Percentiles rank a stretch among this genome's conserved stretches.
Conservation (phyloP, 768 basidiomycete genomes). For the Phanerodontia chrysosporium region DNA sequence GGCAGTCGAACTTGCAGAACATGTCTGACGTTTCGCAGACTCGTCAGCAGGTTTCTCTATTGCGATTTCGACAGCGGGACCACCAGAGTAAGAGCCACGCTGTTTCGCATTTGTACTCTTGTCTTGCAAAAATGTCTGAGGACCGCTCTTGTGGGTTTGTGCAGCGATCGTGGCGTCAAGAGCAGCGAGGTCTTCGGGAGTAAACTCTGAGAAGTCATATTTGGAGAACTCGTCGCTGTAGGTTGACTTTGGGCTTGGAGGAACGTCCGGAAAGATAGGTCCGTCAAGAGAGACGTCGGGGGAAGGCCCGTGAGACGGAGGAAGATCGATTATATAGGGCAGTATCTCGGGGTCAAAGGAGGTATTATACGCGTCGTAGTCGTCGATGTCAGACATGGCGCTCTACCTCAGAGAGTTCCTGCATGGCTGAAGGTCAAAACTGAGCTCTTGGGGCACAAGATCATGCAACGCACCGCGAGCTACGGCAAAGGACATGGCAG, state of each 20-base stretch:
- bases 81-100: constrained; percentile 9
- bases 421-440: background rate
- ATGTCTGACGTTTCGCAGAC: background rate
- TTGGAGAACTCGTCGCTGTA: constrained; percentile 39
- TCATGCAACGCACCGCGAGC: background rate
- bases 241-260: constrained; percentile 4
- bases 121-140: background rate
- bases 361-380: constrained; percentile 21
- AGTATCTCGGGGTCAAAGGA: constrained; percentile 15
- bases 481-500: background rate
- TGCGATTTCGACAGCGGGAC: constrained; percentile 21
- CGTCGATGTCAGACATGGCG: constrained; percentile 18
- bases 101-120: background rate
- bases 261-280: background rate
- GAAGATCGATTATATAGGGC: constrained; percentile 15
- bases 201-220: constrained; percentile 53
- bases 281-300: background rate
- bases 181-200: constrained; percentile 48
- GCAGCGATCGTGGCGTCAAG: constrained; percentile 37
- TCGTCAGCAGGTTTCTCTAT: constrained; percentile 17
- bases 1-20: background rate
- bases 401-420: background rate
- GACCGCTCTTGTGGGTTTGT: no score
- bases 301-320: background rate
- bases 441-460: background rate